Base-by-base conservation (phyloP, 73 alveolate genomes). In the Diophrys sp. region DNA sequence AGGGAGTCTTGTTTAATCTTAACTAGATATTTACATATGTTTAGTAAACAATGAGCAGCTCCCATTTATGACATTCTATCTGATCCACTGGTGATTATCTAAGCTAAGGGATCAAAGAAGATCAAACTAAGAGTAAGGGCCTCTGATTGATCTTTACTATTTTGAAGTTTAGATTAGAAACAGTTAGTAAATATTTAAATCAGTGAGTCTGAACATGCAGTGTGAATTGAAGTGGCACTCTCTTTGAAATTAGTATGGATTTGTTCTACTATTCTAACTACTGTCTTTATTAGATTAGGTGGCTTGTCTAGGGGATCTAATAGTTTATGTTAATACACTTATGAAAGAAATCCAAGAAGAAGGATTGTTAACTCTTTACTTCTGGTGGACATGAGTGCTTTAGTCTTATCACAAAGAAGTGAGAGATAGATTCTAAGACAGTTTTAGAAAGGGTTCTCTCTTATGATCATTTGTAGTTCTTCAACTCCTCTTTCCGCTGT, bases 281-380 rank as follows among this genome's bases (percentile, higher is more conserved):
- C 74, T 11, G 89, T 74, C 67, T 80, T 86, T 2, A 78, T 73
- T 5, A 86, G 81, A 55, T 73, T 86, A 1, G 89, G 89, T 30
- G 93, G 89, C 55, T 68, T 80, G 62, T 86, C 93, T 11, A 86
- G 69, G 8, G 93, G 87, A 67, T 86, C 93, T 25, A 79, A 70
- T 54, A 86, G 14, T 0, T 86, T 78, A 14, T 73, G 23, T 33
- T 71, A 54, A 33, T 86, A 86, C 30, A 74, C 77, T 53, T 79
- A 31, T 0, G 93, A 83, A 1, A 86, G 26, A 66, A 57, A 72
- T 29, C 93, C 93, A 75, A 76, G 80, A 56, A 86, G 78, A 1
- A 66, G n/a, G 27, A 86, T 86, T 71, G 55, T 67, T 8, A 86
- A 44, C 31, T 86, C 87, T 28, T 75, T 86, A 27, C 74, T 77